Evolutionary conservation across 1,284 basidiomycete genomes (phyloP), one percentile per base, ranked within the genome.

Genomic region (Apiotrichum gamsii): DNA sequence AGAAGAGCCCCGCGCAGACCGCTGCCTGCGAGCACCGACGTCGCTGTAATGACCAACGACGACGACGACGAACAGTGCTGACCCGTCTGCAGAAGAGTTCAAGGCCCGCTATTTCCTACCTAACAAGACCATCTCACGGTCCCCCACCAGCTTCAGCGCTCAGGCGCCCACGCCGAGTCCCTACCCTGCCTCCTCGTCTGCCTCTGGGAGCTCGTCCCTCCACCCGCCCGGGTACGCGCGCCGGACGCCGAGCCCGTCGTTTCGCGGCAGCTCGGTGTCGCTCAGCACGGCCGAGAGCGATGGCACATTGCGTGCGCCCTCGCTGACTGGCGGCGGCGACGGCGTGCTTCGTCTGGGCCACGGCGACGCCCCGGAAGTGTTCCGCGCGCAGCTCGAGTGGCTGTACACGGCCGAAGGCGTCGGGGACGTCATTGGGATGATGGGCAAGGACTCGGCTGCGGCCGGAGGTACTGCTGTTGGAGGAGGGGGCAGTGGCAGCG

Each of bases 391-490:
- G 65, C 81, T 96, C 37, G 90, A 94, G 47, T 69, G 67, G 68
- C 52, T 70, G 14, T 70, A 70, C 47, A 70, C 69, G 1, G 64
- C 63, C 29, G 63, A 69, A 47, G 87, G 85, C 16, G 81, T 90
- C 49, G 87, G 86, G 25, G 84, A 85, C 59, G 87, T 88, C 1
- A 90, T 93, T 56, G 87, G 90, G 57, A 90, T 91, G 73, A 80
- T 93, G 15, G 88, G 87, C 60, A 54, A 61, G 25, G 60, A 63
- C 43, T 64, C 59, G 21, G 55, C 61, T 23, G 61, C 62, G 16
- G 43, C 62, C 13, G 33, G 60, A 42, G 62, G 65, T 2, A n/a
- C n/a, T n/a, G n/a, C n/a, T n/a, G n/a, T n/a, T n/a, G n/a, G n/a
- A n/a, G n/a, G n/a, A n/a, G n/a, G n/a, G n/a, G n/a, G n/a, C n/a